Conservation (phyloP, 257 asterid genomes). For the Lycium barbarum region DNA sequence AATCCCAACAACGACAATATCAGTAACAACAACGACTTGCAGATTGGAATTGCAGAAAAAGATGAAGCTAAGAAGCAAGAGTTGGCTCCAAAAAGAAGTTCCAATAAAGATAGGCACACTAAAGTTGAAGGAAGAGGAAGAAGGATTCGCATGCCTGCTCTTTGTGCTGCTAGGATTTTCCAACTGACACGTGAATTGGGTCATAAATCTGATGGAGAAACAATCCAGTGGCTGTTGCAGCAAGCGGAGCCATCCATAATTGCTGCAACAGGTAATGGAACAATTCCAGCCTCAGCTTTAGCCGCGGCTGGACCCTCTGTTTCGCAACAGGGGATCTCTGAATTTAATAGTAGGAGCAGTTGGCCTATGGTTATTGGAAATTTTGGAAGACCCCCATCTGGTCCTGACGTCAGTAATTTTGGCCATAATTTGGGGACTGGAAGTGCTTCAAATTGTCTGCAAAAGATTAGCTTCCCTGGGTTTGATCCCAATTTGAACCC, state of each 20-base stretch:
- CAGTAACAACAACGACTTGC: conserved; percentile 40
- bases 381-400: conserved; percentile 52
- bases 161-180: conserved; percentile 78
- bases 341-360: conserved; percentile 44
- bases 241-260: conserved; percentile 78
- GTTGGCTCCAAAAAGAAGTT: conserved; percentile 64
- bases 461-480: conserved; percentile 60
- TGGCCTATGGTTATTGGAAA: conserved; percentile 60
- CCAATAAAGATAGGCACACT: conserved; percentile 77
- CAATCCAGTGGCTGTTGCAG: conserved; percentile 79
- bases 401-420: conserved; percentile 18
- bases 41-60: conserved; percentile 53
- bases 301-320: conserved; percentile 57
- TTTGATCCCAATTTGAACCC: conserved; percentile 60
- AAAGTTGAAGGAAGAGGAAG: conserved; percentile 85
- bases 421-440: conserved; percentile 47
- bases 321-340: conserved; percentile 51
- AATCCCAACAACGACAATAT: not conserved
- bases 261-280: conserved; percentile 80
- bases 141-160: conserved; percentile 83
- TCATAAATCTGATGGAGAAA: conserved; percentile 81
- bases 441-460: conserved; percentile 47
- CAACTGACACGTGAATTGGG: conserved; percentile 81
- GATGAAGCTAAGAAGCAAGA: conserved; percentile 50
- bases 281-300: conserved; percentile 74